Base-by-base conservation (phyloP, 176 grass and related monocot genomes). In the Pontederia crassipes region DNA sequence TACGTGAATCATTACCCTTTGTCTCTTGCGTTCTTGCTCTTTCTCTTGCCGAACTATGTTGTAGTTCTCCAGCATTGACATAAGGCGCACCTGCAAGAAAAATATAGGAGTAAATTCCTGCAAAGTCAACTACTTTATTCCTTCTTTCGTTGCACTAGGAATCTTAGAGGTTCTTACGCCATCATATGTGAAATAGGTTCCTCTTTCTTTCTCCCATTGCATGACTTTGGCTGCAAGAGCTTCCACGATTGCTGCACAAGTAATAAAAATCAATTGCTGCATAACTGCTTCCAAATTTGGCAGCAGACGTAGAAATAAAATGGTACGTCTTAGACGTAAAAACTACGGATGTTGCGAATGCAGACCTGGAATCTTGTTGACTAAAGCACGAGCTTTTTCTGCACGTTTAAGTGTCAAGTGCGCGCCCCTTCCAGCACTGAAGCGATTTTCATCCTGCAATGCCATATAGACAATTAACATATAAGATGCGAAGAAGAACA, bases 301-400 rank as follows among this genome's bases (percentile, higher is more conserved):
- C 46, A 11, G 35, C 40, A 58, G 52, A 49, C 28, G 2, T 49
- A 26, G 4, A 57, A 28, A 27, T n/a, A 67, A 17, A 8, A 68
- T 13, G 12, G 45, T 24, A 20, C 59, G 12, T 75, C 20, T 71
- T 49, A 56, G 64, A 58, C 49, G 17, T 67, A 12, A 65, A 64
- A 73, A 62, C n/a, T 54, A 1, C 4, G 1, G 10, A 49, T 9
- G 45, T 15, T 47, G 17, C 8, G 59, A 49, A 58, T 2, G 48
- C 40, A 52, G 49, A 94, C 89, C 89, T 74, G 81, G 84, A 74
- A 94, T 94, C 70, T 94, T 88, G 67, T 74, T 94, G 57, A 88
- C 72, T 60, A 88, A 16, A 57, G 72, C 59, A 16, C 89, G 81
- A 9, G 89, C 88, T 17, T 93, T 93, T 68, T 93, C 83, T 13